Conservation (phyloP, 495 filamentous ascomycete genomes). For the Pseudevernia furfuracea region DNA sequence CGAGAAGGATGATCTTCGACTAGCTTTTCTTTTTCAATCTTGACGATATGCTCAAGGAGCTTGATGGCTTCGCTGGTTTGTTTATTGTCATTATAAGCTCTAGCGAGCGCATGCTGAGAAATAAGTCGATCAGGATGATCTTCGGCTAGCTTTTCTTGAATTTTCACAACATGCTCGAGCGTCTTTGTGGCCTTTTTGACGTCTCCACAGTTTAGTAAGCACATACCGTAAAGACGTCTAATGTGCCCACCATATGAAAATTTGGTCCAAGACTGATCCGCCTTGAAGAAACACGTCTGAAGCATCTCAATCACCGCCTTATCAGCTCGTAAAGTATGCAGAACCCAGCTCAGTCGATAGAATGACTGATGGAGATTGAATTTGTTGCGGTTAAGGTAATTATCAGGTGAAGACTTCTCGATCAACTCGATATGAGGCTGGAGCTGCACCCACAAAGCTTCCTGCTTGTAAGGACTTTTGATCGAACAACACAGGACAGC, state of each 20-base stretch:
- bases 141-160: not conserved
- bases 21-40: constrained; percentile 20
- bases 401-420: not conserved
- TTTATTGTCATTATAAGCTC: not conserved
- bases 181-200: not conserved
- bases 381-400: not conserved
- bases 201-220: not conserved
- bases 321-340: not conserved
- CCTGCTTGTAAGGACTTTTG: not conserved
- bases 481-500: not conserved
- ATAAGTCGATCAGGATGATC: not conserved
- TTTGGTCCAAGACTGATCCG: not conserved
- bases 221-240: not conserved
- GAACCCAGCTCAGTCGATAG: not conserved
- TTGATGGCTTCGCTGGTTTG: not conserved
- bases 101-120: not conserved
- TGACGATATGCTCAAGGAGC: not conserved
- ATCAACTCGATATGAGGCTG: constrained; percentile 1
- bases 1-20: constrained; percentile 29
- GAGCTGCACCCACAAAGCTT: constrained; percentile 4
- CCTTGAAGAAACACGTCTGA: not conserved
- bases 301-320: constrained; percentile 1
- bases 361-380: not conserved
- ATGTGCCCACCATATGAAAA: not conserved
- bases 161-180: not conserved